phyloP scores from a whole-genome alignment of 202 grass and related monocot genomes.

The Hordeum pubiflorum region DNA sequence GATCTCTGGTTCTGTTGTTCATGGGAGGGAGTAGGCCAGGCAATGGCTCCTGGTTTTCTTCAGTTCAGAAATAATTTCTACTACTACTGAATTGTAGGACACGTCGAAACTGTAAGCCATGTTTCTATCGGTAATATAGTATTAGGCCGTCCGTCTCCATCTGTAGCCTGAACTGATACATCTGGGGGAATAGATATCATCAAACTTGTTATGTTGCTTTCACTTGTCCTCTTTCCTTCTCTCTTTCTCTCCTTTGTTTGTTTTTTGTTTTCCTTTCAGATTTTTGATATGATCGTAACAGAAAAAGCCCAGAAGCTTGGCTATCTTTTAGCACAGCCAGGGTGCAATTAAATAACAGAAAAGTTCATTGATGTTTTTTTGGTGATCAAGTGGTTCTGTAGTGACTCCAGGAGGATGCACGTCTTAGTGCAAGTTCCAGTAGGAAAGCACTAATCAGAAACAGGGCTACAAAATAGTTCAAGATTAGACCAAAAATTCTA shows the following conservation, averaged over 20 bases:
- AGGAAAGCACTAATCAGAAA: slow-evolving; percentile 7
- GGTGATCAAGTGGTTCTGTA: not conserved
- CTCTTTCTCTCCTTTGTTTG: not conserved
- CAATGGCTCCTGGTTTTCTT: slow-evolving; percentile 5
- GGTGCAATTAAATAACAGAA: not conserved
- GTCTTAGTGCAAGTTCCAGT: not conserved
- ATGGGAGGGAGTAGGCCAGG: not conserved
- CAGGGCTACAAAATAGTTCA: not conserved
- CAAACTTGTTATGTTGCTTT: not conserved
- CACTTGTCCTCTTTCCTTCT: not conserved
- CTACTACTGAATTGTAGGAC: slow-evolving; percentile 22
- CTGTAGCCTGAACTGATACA: slow-evolving; percentile 1
- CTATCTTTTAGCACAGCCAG: not conserved
- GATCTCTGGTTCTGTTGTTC: not conserved
- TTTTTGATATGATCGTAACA: not conserved
- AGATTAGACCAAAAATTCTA: not conserved
- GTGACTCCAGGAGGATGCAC: not conserved
- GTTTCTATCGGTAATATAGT: not conserved
- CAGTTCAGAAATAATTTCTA: slow-evolving; percentile 31
- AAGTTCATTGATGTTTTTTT: not conserved
- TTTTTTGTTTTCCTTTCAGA: not conserved
- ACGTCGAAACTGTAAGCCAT: slow-evolving; percentile 11
- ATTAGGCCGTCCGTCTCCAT: not conserved
- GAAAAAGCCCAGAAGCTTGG: not conserved
- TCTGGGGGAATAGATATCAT: not conserved